Conservation (phyloP, 164 flowering plant species). For the Berberis thunbergii region DNA sequence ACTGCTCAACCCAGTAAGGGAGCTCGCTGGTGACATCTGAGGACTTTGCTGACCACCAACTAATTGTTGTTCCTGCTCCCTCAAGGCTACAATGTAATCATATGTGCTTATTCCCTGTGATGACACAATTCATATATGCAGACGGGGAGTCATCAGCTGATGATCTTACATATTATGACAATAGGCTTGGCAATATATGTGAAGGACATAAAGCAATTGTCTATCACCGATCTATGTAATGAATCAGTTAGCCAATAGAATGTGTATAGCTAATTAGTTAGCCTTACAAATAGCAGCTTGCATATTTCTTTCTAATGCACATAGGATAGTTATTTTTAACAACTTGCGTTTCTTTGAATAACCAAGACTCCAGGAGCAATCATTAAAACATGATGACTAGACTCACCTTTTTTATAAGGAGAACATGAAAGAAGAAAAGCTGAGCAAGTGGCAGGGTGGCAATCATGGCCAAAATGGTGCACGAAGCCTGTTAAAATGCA, state of each 20-base stretch:
- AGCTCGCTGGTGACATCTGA: conserved; percentile 91
- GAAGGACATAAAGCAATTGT: too few relatives aligned
- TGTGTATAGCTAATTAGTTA: too few relatives aligned
- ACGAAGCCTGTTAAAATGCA: conserved; percentile 50
- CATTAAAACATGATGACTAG: neutral
- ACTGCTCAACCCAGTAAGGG: conserved; percentile 92
- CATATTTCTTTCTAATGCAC: too few relatives aligned
- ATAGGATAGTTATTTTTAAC: too few relatives aligned
- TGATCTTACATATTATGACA: too few relatives aligned
- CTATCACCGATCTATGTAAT: too few relatives aligned
- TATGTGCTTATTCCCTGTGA: conserved; percentile 92
- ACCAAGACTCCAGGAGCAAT: too few relatives aligned
- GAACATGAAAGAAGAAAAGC: conserved; percentile 97
- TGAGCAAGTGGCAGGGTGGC: conserved; percentile 93
- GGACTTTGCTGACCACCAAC: conserved; percentile 83
- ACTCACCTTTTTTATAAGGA: conserved; percentile 82
- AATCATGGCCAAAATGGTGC: conserved; percentile 90
- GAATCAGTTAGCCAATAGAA: too few relatives aligned
- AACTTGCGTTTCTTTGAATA: too few relatives aligned
- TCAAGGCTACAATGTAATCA: conserved; percentile 90
- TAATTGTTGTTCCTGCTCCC: conserved; percentile 92
- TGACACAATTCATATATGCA: neutral
- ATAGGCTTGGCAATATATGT: too few relatives aligned
- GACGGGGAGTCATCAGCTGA: too few relatives aligned
- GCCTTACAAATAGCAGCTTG: too few relatives aligned